Evolutionary conservation across 2,329 filamentous ascomycete species (phyloP).

Genomic region (Biscogniauxia mediterranea): DNA sequence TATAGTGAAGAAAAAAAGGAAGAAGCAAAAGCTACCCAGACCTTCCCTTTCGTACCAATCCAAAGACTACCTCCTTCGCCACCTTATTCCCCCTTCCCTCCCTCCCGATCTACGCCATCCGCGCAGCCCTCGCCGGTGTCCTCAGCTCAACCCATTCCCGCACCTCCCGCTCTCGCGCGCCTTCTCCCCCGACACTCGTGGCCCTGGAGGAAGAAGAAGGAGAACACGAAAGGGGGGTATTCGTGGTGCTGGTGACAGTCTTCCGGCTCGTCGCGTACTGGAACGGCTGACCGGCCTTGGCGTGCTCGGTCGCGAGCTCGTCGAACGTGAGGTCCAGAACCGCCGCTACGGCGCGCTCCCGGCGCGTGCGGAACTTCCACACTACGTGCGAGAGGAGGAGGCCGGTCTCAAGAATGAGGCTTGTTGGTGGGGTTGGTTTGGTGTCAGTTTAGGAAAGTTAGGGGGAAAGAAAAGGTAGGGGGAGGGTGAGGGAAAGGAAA

Average conservation of each 20-base stretch:
- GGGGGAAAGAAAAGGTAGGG: too few relatives aligned
- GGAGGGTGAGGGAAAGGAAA: not conserved
- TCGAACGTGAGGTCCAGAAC: not conserved
- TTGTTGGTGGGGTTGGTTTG: not conserved
- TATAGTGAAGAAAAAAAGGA: too few relatives aligned
- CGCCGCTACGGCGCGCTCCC: not conserved
- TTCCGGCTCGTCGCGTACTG: constrained; percentile 1
- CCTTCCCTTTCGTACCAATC: too few relatives aligned
- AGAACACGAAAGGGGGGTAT: not conserved
- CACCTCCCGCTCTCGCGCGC: not conserved
- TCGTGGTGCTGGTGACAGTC: not conserved
- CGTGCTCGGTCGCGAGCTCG: not conserved
- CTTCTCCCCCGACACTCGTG: too few relatives aligned
- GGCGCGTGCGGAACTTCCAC: not conserved
- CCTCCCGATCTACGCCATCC: not conserved
- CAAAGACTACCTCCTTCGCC: too few relatives aligned
- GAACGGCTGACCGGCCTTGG: not conserved
- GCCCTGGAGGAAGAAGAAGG: too few relatives aligned
- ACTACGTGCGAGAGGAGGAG: constrained; percentile 1
- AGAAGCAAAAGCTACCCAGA: too few relatives aligned
- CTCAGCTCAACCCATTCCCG: not conserved
- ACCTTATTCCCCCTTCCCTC: too few relatives aligned
- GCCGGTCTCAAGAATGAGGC: not conserved
- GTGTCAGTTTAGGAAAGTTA: not conserved
- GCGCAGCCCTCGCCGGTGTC: not conserved